Percentiles rank a stretch among this genome's conserved stretches.
phyloP scores from a whole-genome alignment of 2,329 filamentous ascomycete genomes.

The Periconia digitata region DNA sequence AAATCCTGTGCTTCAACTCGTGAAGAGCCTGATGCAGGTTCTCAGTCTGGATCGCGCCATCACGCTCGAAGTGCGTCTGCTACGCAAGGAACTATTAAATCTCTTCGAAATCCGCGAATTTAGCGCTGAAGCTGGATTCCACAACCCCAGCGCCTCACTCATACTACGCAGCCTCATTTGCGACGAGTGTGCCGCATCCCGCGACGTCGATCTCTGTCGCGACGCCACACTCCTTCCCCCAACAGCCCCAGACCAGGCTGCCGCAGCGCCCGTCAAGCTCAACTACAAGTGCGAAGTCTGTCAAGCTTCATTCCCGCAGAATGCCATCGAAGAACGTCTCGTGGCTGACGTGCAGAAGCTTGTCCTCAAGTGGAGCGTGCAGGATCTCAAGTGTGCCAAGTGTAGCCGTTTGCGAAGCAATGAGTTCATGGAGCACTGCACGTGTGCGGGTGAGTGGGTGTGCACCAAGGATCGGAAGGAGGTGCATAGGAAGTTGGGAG shows the following conservation, averaged over 20 bases:
- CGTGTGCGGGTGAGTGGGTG: conserved; percentile 84
- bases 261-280: conserved; percentile 54
- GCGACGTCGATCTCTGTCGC: conserved; percentile 89
- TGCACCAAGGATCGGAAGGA: conserved; percentile 69
- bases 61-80: conserved; percentile 79
- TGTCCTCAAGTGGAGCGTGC: conserved; percentile 79
- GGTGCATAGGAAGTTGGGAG: conserved; percentile 64
- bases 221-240: conserved; percentile 77
- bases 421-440: conserved; percentile 96
- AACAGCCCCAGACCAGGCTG: conserved; percentile 33
- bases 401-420: conserved; percentile 70
- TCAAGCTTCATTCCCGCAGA: conserved; percentile 71
- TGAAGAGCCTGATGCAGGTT: conserved; percentile 92
- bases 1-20: conserved; percentile 84
- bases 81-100: conserved; percentile 84
- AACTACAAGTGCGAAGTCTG: conserved; percentile 79
- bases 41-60: conserved; percentile 89
- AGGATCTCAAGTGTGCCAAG: conserved; percentile 86
- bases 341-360: conserved; percentile 74
- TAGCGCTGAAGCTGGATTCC: conserved; percentile 80
- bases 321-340: conserved; percentile 80
- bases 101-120: conserved; percentile 97
- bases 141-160: conserved; percentile 78
- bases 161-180: conserved; percentile 77
- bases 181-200: conserved; percentile 83